These are phyloP conservation scores for Sergeia podlipaevii DNA, from an alignment of 208 protist species.

Conservation along the genomic window DNA sequence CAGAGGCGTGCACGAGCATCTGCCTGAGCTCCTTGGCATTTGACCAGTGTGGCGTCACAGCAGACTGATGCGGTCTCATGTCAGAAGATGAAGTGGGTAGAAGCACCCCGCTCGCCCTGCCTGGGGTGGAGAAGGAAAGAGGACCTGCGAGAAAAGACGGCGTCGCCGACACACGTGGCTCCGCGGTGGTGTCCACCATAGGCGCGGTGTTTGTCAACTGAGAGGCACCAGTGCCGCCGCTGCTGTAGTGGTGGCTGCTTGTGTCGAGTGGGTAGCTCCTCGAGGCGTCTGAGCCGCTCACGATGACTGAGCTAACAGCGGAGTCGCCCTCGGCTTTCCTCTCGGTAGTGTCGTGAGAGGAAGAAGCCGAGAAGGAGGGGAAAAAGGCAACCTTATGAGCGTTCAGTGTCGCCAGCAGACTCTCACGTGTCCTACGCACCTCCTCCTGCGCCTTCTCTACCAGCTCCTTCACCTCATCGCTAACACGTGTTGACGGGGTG, in stretches of 20 bases:
- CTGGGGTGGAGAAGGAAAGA: no score
- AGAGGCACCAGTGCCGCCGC: conserved; percentile 1
- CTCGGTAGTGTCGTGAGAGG: neutral
- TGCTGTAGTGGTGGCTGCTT: neutral
- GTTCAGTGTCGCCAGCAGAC: conserved; percentile 44
- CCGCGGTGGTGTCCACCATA: neutral
- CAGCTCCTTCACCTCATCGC: conserved; percentile 60
- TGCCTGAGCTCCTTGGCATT: conserved; percentile 10
- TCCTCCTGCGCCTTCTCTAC: conserved; percentile 60
- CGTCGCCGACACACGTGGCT: no score
- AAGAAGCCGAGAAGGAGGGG: no score
- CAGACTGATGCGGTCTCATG: neutral
- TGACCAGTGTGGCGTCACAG: neutral
- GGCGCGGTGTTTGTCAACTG: conserved; percentile 2
- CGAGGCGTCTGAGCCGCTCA: neutral
- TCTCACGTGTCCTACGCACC: conserved; percentile 62
- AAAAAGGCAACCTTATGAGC: conserved; percentile 12
- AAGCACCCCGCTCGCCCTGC: no score
- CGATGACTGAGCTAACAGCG: neutral
- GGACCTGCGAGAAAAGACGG: no score
- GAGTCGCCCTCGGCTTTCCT: neutral
- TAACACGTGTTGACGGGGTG: conserved; percentile 35
- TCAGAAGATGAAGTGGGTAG: neutral
- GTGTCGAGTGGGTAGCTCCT: neutral
- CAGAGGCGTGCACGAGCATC: conserved; percentile 27